Evolutionary conservation across 2,329 filamentous ascomycete genomes (phyloP), one percentile per base, ranked within the genome.

Genomic region (Lasiodiplodia hormozganensis): DNA sequence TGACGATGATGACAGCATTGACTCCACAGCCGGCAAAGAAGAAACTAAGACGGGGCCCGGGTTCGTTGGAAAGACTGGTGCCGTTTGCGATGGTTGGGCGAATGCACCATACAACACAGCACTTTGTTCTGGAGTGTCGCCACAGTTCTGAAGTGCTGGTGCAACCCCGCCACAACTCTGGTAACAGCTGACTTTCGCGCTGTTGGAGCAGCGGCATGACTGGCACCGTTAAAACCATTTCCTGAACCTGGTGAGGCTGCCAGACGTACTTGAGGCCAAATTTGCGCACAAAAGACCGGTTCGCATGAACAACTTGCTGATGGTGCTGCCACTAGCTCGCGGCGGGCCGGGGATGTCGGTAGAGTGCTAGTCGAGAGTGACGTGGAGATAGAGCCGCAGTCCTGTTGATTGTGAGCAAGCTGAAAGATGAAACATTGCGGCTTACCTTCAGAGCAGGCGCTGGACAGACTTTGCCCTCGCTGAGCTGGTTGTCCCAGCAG

Each of bases 201-300:
- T 21, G 43, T 65, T 65, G 12, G 47, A n/a, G 62, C 62, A 65
- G 23, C 16, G 51, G 34, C 62, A 65, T 16, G 62, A 65, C 62
- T 65, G 23, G 2, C 2, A 18, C 11, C 16, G n/a, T 65, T 18
- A 65, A n/a, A 5, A 14, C 5, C 7, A 3, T 5, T 40, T n/a
- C 4, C 4, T 18, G n/a, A 5, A 14, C 1, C 16, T 14, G 25
- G 18, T 25, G n/a, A 16, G 8, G 18, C 10, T 25, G 2, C 18
- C 38, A 23, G n/a, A 49, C 14, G 25, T 65, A 65, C 62, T 31
- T 54, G 31, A 12, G 62, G 62, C 62, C 62, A 65, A 10, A 53
- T 36, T 18, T 65, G 47, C 12, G 62, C 34, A 21, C 62, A 65
- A 6, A 65, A 52, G 4, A 18, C 18, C 12, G 47, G 47, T 4